Base-by-base conservation (phyloP, 768 basidiomycete genomes). In the Kwoniella botswanensis region DNA sequence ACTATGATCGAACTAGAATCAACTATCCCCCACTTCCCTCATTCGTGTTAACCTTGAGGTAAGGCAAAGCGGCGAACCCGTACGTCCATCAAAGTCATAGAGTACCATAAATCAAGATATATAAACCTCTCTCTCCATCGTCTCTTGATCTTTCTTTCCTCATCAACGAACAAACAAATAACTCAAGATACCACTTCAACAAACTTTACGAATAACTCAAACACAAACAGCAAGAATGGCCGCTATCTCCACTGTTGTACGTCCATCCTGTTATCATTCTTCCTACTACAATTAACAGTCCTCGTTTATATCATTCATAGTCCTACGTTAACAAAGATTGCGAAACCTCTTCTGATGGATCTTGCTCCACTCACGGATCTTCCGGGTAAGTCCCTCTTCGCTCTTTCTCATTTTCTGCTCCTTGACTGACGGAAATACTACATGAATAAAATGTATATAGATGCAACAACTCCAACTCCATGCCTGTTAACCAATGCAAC, bases 401-500 rank as follows among this genome's bases (percentile, higher is more conserved):
- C 11, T 29, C 29, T 52, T 17, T 46, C 17, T 21, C 52, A 15
- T 53, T 15, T n/a, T 13, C 21, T 21, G 1, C 41, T 17, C 43
- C 60, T 43, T n/a, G 18, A 41, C 42, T 9, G 15, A 41, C 60
- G 60, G n/a, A 26, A 3, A 26, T 26, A 26, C 26, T 26, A 26
- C 4, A 26, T 50, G 43, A n/a, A 60, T 60, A n/a, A 60, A 35
- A 58, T 22, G 43, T 12, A 18, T 50, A 15, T 57, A 65, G 54
- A 29, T 56, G 65, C 55, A 21, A 41, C 56, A 59, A 60, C 59
- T 43, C 46, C 50, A 53, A 35, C 46, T 52, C 44, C 41, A 52
- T 52, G 42, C 69, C 56, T 21, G 69, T 71, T 21, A 70, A 74
- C 61, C 58, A 74, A 64, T 74, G 73, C 70, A 74, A 74, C 73